A percentile compares a stretch with the other conserved stretches of the same genome.
phyloP scores from a whole-genome alignment of 495 filamentous ascomycete genomes.

The Tuber aestivum region DNA sequence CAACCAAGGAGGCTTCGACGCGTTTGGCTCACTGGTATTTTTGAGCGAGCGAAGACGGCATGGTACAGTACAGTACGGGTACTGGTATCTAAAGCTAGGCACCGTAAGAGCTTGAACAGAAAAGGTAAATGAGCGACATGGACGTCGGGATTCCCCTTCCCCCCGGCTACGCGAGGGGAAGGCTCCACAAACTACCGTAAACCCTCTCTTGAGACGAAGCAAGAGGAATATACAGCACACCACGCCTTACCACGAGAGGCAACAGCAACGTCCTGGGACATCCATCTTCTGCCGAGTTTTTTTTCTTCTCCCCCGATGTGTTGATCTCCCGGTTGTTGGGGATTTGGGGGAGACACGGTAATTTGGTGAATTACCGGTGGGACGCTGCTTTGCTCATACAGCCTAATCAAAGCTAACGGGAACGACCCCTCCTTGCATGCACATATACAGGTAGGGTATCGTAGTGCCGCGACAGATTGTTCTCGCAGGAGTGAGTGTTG shows the following conservation, averaged over 20 bases:
- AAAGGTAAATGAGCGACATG: background rate
- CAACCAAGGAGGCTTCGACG: too few species aligned
- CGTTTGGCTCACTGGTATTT: too few species aligned
- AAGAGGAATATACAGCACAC: background rate
- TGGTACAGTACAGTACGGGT: too few species aligned
- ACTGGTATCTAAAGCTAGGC: too few species aligned
- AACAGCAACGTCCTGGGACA: background rate
- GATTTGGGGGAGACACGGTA: background rate
- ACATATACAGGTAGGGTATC: background rate
- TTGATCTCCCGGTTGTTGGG: background rate
- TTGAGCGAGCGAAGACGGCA: background rate
- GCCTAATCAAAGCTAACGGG: background rate
- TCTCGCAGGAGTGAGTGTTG: background rate
- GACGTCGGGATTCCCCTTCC: background rate
- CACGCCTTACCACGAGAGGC: background rate
- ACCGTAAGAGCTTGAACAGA: too few species aligned
- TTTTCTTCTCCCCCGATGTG: too few species aligned
- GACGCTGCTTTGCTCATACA: background rate
- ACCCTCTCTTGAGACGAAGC: background rate
- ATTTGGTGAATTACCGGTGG: background rate
- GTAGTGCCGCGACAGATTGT: background rate
- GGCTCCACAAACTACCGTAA: background rate
- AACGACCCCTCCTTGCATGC: background rate
- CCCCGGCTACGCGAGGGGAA: too few species aligned
- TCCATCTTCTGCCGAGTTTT: background rate